A percentile compares a stretch with the other conserved stretches of the same genome.
Conservation (phyloP, 495 filamentous ascomycete genomes). For the Hypoxylon lienhwacheense region DNA sequence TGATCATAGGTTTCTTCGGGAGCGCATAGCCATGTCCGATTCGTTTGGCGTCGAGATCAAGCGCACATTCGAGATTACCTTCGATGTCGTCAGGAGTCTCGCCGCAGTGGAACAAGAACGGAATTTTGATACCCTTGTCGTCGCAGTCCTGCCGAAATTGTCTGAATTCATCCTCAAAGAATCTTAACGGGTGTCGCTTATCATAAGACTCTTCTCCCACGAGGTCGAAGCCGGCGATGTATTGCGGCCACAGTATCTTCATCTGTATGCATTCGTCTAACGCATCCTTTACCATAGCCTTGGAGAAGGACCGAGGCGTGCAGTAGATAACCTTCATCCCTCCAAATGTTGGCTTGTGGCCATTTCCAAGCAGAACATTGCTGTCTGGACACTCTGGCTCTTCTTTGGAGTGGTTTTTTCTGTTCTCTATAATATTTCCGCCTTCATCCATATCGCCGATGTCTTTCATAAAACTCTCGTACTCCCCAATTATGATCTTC, state of each 20-base stretch:
- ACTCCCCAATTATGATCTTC: slow-evolving; percentile 53
- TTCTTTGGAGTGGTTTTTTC: slow-evolving; percentile 10
- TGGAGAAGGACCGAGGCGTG: slow-evolving; percentile 58
- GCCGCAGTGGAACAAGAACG: slow-evolving; percentile 93
- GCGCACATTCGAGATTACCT: slow-evolving; percentile 84
- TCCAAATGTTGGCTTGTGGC: slow-evolving; percentile 36
- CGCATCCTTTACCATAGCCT: slow-evolving; percentile 59
- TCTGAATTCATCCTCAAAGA: slow-evolving; percentile 75
- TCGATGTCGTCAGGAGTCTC: slow-evolving; percentile 83
- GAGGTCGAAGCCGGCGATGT: slow-evolving; percentile 82
- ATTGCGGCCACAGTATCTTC: slow-evolving; percentile 67
- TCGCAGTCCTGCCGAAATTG: slow-evolving; percentile 77
- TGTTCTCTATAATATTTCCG: slow-evolving; percentile 30
- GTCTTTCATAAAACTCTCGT: slow-evolving; percentile 47
- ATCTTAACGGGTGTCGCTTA: slow-evolving; percentile 65
- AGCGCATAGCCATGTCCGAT: slow-evolving; percentile 94
- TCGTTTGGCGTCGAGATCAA: slow-evolving; percentile 78
- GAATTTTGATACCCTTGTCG: slow-evolving; percentile 73
- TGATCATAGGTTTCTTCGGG: slow-evolving; percentile 80
- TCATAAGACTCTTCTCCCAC: slow-evolving; percentile 77
- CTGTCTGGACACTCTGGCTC: slow-evolving; percentile 7
- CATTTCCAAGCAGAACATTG: slow-evolving; percentile 12
- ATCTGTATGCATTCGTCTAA: slow-evolving; percentile 79
- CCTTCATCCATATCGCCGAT: slow-evolving; percentile 35
- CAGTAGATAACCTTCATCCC: slow-evolving; percentile 58